Evolutionary conservation across 495 filamentous ascomycete species (phyloP), one percentile per base, ranked within the genome.

Genomic region (Neohortaea acidophila): DNA sequence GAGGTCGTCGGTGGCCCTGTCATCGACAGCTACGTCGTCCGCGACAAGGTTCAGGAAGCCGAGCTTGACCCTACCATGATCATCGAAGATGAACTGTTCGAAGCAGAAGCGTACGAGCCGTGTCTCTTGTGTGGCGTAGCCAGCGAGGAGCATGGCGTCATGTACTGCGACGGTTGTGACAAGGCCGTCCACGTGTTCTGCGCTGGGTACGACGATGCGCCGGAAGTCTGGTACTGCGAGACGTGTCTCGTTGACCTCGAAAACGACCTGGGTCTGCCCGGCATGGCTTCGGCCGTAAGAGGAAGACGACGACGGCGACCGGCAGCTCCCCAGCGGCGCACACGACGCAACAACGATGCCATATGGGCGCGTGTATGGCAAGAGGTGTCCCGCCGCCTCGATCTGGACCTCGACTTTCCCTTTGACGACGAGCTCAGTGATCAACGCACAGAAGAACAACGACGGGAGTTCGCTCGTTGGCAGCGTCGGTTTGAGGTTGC

Each of bases 151-250:
- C 47, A 50, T 19, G 47, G 45, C 22, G 69, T 94, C 19, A 70
- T 94, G 36, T 66, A 85, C 21, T 97, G 87, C 62, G 82, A 92
- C 61, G 73, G 72, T 47, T 94, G 89, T 60, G 77, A 89, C 65
- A 70, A 69, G 8, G 68, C 76, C 19, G 89, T 81, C 36, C 87
- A 97, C 59, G 79, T 78, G 33, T 77, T 81, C 53, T 97, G 87
- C 52, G 66, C 87, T 21, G 84, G 76, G n/a, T 67, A 92, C 26
- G 73, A 82, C 33, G 48, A 55, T 5, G 68, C 93, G 23, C 84
- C 87, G 18, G 47, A 60, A 12, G 80, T 78, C 35, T 96, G 86
- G 86, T 93, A 80, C 55, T 96, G 87, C 57, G 66, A 81, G 40
- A 69, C 71, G 36, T 96, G 85, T 58, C 64, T 67, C 20, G 56